phyloP scores from a whole-genome alignment of 2,329 filamentous ascomycete genomes.

The Reticulascus tulasneorum region DNA sequence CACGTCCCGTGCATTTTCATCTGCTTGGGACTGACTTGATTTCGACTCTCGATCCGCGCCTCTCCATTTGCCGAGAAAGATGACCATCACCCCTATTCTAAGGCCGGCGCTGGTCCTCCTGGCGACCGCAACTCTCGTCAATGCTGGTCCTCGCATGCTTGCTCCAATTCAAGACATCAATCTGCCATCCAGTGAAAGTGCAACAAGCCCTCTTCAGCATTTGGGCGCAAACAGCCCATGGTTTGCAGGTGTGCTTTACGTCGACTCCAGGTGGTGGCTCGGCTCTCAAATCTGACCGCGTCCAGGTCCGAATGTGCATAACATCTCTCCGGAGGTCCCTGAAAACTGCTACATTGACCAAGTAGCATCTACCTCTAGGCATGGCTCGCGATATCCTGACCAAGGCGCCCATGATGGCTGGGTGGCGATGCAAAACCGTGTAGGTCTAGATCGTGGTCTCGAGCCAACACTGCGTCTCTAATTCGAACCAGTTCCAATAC shows the following conservation, averaged over 20 bases:
- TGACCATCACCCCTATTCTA: conserved; percentile 1
- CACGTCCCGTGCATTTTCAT: too few relatives aligned
- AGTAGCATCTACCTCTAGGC: conserved; percentile 55
- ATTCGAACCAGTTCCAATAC: conserved; percentile 41
- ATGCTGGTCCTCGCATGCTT: conserved; percentile 15
- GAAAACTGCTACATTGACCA: conserved; percentile 56
- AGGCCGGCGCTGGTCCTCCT: conserved; percentile 4
- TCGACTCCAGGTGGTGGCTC: not conserved
- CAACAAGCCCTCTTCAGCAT: conserved; percentile 40
- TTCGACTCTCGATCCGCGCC: too few relatives aligned
- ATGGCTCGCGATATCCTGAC: conserved; percentile 62
- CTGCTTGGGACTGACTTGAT: too few relatives aligned
- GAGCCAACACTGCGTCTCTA: not conserved
- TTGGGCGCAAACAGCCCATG: conserved; percentile 52
- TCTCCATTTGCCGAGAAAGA: too few relatives aligned
- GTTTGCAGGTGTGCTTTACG: conserved; percentile 36
- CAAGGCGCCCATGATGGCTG: conserved; percentile 56
- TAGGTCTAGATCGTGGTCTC: conserved; percentile 18
- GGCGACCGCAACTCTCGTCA: conserved; percentile 10
- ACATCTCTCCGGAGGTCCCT: conserved; percentile 50
- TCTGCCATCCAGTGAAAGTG: conserved; percentile 20
- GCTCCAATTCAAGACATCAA: conserved; percentile 22
- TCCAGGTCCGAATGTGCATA: conserved; percentile 51
- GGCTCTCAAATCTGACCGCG: too few relatives aligned
- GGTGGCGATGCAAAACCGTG: conserved; percentile 41